A percentile compares a stretch with the other conserved stretches of the same genome.
phyloP scores from a whole-genome alignment of 768 basidiomycete genomes.

The Cyathus striatus region DNA sequence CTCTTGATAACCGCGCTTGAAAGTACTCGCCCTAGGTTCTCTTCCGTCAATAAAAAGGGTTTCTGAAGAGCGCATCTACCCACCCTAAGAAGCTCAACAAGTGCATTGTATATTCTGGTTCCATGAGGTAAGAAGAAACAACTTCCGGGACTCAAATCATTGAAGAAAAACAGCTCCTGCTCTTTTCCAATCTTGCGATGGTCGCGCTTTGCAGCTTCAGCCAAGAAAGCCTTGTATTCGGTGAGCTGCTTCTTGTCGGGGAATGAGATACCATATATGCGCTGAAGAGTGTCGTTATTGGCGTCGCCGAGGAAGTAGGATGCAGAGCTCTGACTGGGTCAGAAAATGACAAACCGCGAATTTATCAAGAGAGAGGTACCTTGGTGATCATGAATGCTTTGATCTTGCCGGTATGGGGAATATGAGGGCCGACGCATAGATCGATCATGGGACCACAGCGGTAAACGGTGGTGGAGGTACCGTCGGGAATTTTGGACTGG shows the following conservation, averaged over 20 bases:
- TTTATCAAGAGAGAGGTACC: slow-evolving; percentile 29
- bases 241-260: slow-evolving; percentile 93
- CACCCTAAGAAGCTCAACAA: slow-evolving; percentile 88
- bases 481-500: slow-evolving; percentile 92
- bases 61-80: slow-evolving; percentile 20
- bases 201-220: slow-evolving; percentile 96
- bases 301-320: slow-evolving; percentile 97
- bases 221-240: slow-evolving; percentile 94
- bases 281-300: slow-evolving; percentile 90
- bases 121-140: slow-evolving; percentile 98
- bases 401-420: slow-evolving; percentile 96
- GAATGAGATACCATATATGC: slow-evolving; percentile 98
- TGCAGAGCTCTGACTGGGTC: slow-evolving; percentile 74
- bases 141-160: slow-evolving; percentile 91
- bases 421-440: slow-evolving; percentile 94
- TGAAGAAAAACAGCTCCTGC: slow-evolving; percentile 98
- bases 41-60: not conserved
- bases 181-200: slow-evolving; percentile 96
- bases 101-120: slow-evolving; percentile 91
- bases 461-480: slow-evolving; percentile 95
- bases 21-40: slow-evolving; percentile 73
- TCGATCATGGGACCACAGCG: slow-evolving; percentile 99
- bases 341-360: not conserved
- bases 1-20: slow-evolving; percentile 94
- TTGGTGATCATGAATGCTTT: slow-evolving; percentile 98